phyloP scores from a whole-genome alignment of 2,329 filamentous ascomycete species.

The Sarocladium strictum region DNA sequence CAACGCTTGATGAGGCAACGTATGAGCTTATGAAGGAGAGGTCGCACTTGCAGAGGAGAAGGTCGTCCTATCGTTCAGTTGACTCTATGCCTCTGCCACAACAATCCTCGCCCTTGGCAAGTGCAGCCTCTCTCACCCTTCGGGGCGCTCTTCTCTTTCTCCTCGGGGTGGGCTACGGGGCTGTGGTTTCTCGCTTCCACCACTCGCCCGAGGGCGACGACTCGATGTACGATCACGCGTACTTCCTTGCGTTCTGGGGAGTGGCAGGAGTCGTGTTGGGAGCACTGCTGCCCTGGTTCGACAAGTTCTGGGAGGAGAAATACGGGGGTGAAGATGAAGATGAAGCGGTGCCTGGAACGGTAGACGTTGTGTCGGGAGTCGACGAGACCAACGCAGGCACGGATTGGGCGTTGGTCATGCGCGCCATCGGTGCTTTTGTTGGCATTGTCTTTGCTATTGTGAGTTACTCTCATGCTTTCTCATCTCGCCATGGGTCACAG shows the following conservation, averaged over 20 bases:
- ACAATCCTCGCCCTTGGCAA: constrained; percentile 7
- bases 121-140: constrained; percentile 43
- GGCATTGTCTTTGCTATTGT: constrained; percentile 61
- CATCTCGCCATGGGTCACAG: background rate
- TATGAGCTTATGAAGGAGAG: constrained; percentile 38
- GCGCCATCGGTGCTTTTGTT: constrained; percentile 54
- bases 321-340: constrained; percentile 31
- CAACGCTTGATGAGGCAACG: constrained; percentile 37
- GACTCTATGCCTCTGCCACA: constrained; percentile 17
- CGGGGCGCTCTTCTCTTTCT: constrained; percentile 64
- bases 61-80: constrained; percentile 26
- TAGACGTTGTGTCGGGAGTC: constrained; percentile 12
- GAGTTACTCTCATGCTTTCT: background rate
- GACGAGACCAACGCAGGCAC: constrained; percentile 39
- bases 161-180: constrained; percentile 77
- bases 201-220: background rate
- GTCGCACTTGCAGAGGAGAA: constrained; percentile 26
- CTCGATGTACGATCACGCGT: background rate
- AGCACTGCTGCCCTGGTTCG: constrained; percentile 76
- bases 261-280: constrained; percentile 71
- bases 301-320: constrained; percentile 62
- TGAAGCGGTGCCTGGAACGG: constrained; percentile 23
- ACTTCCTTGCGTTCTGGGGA: constrained; percentile 68
- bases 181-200: constrained; percentile 74
- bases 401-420: constrained; percentile 65